These are phyloP conservation scores for Kondoa malvinella DNA, from an alignment of 768 basidiomycete genomes.

Conservation along the genomic window DNA sequence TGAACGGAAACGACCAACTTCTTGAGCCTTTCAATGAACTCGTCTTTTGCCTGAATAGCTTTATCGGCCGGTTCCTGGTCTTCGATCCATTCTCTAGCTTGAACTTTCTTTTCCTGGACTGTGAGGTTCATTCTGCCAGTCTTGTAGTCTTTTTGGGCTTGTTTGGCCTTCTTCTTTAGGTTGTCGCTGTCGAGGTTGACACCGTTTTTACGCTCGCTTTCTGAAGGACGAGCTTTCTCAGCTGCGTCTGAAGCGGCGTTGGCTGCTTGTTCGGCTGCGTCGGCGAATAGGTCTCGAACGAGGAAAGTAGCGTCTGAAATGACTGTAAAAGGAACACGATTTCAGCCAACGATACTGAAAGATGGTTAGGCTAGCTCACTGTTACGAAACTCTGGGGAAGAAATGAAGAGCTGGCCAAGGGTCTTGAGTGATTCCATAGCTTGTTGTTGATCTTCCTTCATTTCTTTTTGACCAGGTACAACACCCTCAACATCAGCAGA, in stretches of 20 bases:
- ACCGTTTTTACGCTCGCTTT: conserved; percentile 25
- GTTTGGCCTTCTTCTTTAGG: conserved; percentile 30
- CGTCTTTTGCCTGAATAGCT: conserved; percentile 26
- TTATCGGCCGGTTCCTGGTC: conserved; percentile 31
- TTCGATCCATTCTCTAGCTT: conserved; percentile 27
- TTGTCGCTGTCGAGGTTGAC: background rate
- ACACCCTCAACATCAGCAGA: background rate
- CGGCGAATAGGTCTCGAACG: conserved; percentile 31
- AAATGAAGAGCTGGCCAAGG: conserved; percentile 29
- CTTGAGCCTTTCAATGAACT: conserved; percentile 30
- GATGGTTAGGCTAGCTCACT: no score
- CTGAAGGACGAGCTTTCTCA: conserved; percentile 25
- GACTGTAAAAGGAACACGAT: no score
- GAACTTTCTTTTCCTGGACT: conserved; percentile 28
- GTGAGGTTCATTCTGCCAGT: conserved; percentile 24
- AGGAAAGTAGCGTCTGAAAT: conserved; percentile 26
- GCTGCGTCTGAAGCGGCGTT: conserved; percentile 30
- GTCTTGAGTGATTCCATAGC: conserved; percentile 26
- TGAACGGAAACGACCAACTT: conserved; percentile 18
- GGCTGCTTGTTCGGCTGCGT: conserved; percentile 30
- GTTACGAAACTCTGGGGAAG: background rate
- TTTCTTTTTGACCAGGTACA: background rate
- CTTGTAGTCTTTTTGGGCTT: conserved; percentile 29
- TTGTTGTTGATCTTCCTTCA: background rate
- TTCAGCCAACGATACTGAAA: no score